Base-by-base conservation (phyloP, 2,329 filamentous ascomycete genomes). In the Curvularia sp. region DNA sequence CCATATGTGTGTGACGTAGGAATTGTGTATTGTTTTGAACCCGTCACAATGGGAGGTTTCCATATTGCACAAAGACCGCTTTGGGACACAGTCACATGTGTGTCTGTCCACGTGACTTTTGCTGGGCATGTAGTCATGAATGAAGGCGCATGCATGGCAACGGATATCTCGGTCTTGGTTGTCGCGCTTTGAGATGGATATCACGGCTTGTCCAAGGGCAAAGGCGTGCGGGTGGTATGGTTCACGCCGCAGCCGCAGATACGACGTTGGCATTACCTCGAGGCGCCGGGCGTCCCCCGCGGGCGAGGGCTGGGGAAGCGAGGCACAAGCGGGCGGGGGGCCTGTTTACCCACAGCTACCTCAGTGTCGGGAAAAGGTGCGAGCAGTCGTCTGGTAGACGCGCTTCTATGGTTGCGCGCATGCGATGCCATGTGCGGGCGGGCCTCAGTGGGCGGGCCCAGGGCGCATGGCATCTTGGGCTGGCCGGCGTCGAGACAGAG, bases 311-410 rank as follows among this genome's bases (percentile, higher is more conserved):
- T 55, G 46, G 38, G 38, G 53, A 51, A 43, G 41, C 41, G 41
- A 43, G 27, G 32, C n/a, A 43, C 49, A 43, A 39, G 28, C 30
- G 39, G 52, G 34, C 15, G 34, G 39, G 45, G 53, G 53, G 48
- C 43, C 48, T 46, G 39, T 39, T 13, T 23, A 39, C 47, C 53
- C 39, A 49, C 49, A 27, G 18, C 47, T 39, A 51, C 47, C 51
- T 53, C 41, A 45, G 47, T 25, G 47, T 32, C 42, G 53, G 53
- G 47, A 51, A 51, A 8, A 51, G 47, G 52, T 55, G 36, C 15
- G 32, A 41, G 27, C 21, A 43, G 21, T 23, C n/a, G 27, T 46
- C n/a, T 19, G 4, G 13, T 34, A 48, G 18, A n/a, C 45, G 23
- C 27, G 52, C 36, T 34, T 13, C 52, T 34, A 21, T 49, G 52